Base-by-base conservation (phyloP, 164 flowering plant species). In the Vitis amurensis region DNA sequence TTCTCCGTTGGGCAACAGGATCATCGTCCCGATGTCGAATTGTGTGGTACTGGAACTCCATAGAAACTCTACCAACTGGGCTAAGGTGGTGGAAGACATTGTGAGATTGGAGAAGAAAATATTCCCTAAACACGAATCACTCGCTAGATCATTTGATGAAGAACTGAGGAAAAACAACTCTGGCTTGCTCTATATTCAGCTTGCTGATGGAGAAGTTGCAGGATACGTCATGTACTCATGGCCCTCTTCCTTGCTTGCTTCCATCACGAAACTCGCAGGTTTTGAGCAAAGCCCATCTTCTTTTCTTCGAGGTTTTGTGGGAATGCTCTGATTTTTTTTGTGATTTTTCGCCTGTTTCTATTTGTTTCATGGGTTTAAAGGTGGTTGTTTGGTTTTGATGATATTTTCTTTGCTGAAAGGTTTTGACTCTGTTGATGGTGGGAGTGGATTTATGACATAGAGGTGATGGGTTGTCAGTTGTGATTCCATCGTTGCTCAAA, bases 71-170 rank as follows among this genome's bases (percentile, higher is more conserved):
- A 31, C 57, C 17, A 75, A 81, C 17, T 76, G 81, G 68, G 67
- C 56, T 1, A 73, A 71, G 29, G 51, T 78, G 3, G 82, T 94
- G 49, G 93, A 79, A 15, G 93, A 86, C 59, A 85, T 89, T 0
- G 92, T 85, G 73, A 88, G 77, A 70, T 23, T 91, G 9, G 98
- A 94, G 85, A 89, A 75, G 64, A 91, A 82, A 72, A 71, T 81
- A 9, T 94, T 94, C 80, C 98, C 98, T 2, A 94, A 94, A 63
- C 98, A 94, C 75, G 98, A 94, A 70, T 94, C 98, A 0, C 90
- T 91, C 3, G 83, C 98, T 2, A 78, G 74, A 30, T 80, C 76
- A 8, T 92, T 94, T 63, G 76, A 90, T n/a, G 83, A 84, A n/a
- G 98, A 91, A 61, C 82, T 91, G 59, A 79, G 68, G 30, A 91